Evolutionary conservation across 805 yeast species (phyloP).

Genomic region (Zygoascus flipseniorum): DNA sequence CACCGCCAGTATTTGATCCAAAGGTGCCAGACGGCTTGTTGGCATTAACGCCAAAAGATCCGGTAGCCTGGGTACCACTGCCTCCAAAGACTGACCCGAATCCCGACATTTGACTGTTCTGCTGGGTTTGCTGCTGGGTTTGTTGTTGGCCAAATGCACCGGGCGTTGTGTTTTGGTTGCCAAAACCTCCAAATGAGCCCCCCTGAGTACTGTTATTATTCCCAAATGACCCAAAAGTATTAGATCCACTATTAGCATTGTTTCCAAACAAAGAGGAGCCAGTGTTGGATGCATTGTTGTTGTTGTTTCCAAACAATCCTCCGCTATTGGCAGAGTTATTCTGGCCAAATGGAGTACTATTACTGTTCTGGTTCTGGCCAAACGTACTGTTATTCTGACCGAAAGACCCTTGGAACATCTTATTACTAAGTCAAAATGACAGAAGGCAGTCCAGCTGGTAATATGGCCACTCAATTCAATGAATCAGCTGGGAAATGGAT

Average conservation of each 20-base stretch:
- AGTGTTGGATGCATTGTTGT: neutral
- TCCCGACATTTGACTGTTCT: neutral
- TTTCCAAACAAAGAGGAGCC: neutral
- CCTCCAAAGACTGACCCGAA: neutral
- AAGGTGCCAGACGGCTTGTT: neutral
- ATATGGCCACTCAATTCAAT: no score
- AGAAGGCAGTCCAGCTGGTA: no score
- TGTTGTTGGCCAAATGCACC: neutral
- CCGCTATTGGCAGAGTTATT: neutral
- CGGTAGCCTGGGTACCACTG: neutral
- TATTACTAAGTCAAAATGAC: no score
- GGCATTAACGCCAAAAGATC: constrained; percentile 3
- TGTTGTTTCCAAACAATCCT: neutral
- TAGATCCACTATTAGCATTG: neutral
- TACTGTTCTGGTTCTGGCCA: neutral
- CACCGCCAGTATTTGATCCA: neutral
- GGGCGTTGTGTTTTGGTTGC: neutral
- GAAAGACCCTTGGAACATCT: neutral
- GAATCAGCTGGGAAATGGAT: no score
- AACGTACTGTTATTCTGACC: neutral
- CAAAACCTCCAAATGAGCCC: constrained; percentile 4
- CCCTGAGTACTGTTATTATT: neutral
- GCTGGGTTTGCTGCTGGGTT: neutral
- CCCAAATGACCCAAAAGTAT: constrained; percentile 1
- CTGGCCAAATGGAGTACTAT: neutral